Base-by-base conservation (phyloP, 306 rosid genomes). In the Ormosia emarginata region DNA sequence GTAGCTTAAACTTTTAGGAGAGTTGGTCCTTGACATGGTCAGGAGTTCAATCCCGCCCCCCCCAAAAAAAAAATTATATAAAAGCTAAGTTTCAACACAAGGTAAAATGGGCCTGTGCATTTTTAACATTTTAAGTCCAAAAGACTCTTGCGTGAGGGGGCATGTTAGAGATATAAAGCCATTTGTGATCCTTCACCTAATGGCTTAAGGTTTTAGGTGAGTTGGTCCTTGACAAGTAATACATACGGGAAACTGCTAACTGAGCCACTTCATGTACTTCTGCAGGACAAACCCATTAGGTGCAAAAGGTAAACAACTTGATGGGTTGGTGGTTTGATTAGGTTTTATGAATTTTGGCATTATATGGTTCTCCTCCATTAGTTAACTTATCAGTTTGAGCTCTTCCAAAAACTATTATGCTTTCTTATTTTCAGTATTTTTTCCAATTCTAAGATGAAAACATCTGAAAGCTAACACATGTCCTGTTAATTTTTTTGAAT, bases 401-500 rank as follows among this genome's bases (percentile, higher is more conserved):
- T 36, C 66, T 50, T 77, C 53, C 61, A 12, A 36, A 56, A 36
- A 18, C 49, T 34, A 24, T 68, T 37, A 24, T 18, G 66, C 37
- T 52, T 71, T 24, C 50, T 39, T 37, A 4, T 33, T 29, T 57
- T 24, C 11, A n/a, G 36, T 62, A 10, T 76, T 10, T 32, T 76
- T 14, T 76, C 69, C 40, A 68, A 47, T 75, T 67, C 34, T 46
- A 57, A 36, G 30, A 70, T 67, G 82, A 8, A 53, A 17, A 43
- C 65, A 24, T 49, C 6, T 30, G 62, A 74, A 52, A 71, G 74
- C 73, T 33, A 43, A 17, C 41, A 61, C 4, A 47, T 67, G 24
- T 12, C 33, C 69, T 67, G 56, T 79, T 79, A 29, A 58, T 24
- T 74, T 36, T 67, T 44, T 73, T 75, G 76, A 55, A 50, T 30